These are phyloP conservation scores for Amanita brunnescens DNA, from an alignment of 768 basidiomycete genomes.

Conservation along the genomic window DNA sequence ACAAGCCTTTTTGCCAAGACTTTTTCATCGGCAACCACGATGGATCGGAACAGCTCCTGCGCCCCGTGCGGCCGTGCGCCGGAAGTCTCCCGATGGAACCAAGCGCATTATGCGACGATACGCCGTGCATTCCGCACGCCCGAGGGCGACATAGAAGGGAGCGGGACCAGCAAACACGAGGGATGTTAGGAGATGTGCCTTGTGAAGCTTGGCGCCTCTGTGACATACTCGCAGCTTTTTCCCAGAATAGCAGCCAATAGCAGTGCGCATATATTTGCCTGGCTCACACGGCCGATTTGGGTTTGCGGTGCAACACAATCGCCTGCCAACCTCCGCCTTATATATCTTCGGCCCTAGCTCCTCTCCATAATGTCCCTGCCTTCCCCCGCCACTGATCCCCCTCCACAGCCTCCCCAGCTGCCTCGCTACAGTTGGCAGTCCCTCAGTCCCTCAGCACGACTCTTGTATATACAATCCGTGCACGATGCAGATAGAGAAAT, in stretches of 20 bases:
- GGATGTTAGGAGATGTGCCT: slow-evolving; percentile 13
- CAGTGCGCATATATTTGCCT: slow-evolving; percentile 15
- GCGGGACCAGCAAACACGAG: background rate
- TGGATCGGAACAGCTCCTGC: background rate
- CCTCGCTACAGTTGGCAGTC: slow-evolving; percentile 29
- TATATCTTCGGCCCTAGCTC: background rate
- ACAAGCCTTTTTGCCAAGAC: slow-evolving; percentile 43
- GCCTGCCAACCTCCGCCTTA: background rate
- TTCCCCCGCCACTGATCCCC: slow-evolving; percentile 5
- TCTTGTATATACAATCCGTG: slow-evolving; percentile 28
- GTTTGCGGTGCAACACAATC: too few species aligned
- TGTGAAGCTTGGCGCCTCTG: slow-evolving; percentile 8
- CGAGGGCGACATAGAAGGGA: background rate
- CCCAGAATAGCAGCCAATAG: slow-evolving; percentile 27
- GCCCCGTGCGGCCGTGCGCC: background rate
- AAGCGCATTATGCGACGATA: background rate
- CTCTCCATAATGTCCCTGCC: background rate
- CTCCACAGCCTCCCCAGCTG: slow-evolving; percentile 15
- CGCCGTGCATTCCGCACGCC: background rate
- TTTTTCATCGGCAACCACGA: slow-evolving; percentile 12
- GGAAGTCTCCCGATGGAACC: too few species aligned
- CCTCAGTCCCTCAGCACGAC: slow-evolving; percentile 20
- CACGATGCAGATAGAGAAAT: slow-evolving; percentile 24
- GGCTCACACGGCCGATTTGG: slow-evolving; percentile 12
- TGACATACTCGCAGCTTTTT: background rate